phyloP scores from a whole-genome alignment of 345 rosid species.

The Pugionium cornutum region DNA sequence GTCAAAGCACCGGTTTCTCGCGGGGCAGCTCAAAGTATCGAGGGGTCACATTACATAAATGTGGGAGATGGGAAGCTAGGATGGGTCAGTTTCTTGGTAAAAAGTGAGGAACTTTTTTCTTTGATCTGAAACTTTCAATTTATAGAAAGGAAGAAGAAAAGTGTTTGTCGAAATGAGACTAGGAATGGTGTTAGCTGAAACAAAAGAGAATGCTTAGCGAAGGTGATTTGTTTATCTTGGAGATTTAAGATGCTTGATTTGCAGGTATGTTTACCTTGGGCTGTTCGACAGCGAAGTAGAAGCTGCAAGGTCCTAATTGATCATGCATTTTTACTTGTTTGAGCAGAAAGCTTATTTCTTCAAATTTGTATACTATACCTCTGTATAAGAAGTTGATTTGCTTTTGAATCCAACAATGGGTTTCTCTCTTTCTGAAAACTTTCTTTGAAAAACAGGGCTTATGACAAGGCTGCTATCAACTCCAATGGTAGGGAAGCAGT shows the following conservation, averaged over 20 bases:
- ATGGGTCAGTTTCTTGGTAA: slow-evolving; percentile 98
- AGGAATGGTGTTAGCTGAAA: slow-evolving; percentile 38
- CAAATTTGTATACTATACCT: slow-evolving; percentile 35
- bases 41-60: slow-evolving; percentile 90
- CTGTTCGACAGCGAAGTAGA: slow-evolving; percentile 96
- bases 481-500: slow-evolving; percentile 89
- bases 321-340: slow-evolving; percentile 48
- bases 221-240: slow-evolving; percentile 54
- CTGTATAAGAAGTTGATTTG: slow-evolving; percentile 41
- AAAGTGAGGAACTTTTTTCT: slow-evolving; percentile 61
- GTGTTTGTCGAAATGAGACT: slow-evolving; percentile 9
- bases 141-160: neutral
- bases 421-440: slow-evolving; percentile 49
- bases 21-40: slow-evolving; percentile 90
- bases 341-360: neutral
- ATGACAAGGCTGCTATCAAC: slow-evolving; percentile 93
- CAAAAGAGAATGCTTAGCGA: slow-evolving; percentile 50
- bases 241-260: slow-evolving; percentile 74
- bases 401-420: slow-evolving; percentile 8
- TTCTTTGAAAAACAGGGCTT: slow-evolving; percentile 79
- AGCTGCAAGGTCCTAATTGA: slow-evolving; percentile 95
- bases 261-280: slow-evolving; percentile 99
- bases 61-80: slow-evolving; percentile 97
- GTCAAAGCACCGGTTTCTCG: slow-evolving; percentile 93
- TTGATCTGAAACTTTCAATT: neutral